Percentiles rank a stretch among this genome's conserved stretches.
phyloP scores from a whole-genome alignment of 2,329 filamentous ascomycete species.

The Arthrobotrys pseudoclavata region DNA sequence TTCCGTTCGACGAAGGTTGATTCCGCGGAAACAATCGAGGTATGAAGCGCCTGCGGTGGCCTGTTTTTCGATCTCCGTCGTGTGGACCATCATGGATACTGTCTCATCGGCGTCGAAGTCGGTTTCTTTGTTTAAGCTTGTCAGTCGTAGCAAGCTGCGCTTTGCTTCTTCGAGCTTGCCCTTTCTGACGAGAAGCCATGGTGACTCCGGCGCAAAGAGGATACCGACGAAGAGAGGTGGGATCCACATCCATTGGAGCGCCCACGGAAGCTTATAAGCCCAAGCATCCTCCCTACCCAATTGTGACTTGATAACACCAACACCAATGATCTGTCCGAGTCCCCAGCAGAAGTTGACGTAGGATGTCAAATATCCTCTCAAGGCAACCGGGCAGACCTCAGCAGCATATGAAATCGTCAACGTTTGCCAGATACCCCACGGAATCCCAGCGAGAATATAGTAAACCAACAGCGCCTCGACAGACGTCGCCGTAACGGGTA shows the following conservation, averaged over 20 bases:
- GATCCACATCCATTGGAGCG: constrained; percentile 84
- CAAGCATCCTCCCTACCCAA: constrained; percentile 75
- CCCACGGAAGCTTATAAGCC: constrained; percentile 79
- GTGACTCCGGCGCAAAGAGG: constrained; percentile 77
- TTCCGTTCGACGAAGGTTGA: constrained; percentile 82
- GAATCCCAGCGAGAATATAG: constrained; percentile 70
- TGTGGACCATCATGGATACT: constrained; percentile 92
- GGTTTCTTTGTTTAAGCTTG: constrained; percentile 74
- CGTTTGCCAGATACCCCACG: constrained; percentile 71
- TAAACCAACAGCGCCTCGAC: constrained; percentile 69
- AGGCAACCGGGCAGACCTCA: constrained; percentile 78
- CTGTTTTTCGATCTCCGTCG: constrained; percentile 80
- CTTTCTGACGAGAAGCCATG: constrained; percentile 80
- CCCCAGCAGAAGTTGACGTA: constrained; percentile 84
- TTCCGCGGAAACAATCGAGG: constrained; percentile 85
- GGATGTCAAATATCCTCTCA: constrained; percentile 79
- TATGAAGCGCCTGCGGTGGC: constrained; percentile 72
- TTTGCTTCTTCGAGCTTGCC: constrained; percentile 77
- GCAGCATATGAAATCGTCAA: constrained; percentile 66
- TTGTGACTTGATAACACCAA: constrained; percentile 79
- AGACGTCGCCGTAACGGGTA: constrained; percentile 70
- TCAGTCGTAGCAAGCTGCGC: constrained; percentile 75
- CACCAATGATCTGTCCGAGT: constrained; percentile 79
- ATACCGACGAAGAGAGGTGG: constrained; percentile 76
- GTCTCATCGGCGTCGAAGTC: constrained; percentile 87